Evolutionary conservation across 768 basidiomycete species (phyloP).

Genomic region (Kwoniella newhampshirensis): DNA sequence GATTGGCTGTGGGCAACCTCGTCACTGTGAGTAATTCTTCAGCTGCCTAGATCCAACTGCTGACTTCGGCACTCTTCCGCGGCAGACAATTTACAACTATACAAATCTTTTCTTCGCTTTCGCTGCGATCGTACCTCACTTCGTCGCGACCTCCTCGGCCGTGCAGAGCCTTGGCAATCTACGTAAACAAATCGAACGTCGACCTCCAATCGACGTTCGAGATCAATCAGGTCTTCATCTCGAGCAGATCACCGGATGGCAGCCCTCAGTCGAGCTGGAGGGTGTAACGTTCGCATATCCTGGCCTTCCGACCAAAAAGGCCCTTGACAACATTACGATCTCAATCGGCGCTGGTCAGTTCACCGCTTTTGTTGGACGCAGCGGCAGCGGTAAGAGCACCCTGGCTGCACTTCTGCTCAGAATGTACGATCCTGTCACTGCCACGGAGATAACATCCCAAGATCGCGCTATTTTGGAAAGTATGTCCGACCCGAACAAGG

Average conservation of each 20-base stretch:
- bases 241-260: constrained; percentile 4
- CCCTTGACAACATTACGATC: constrained; percentile 38
- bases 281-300: constrained; percentile 51
- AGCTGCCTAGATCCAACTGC: background rate
- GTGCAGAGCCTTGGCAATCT: constrained; percentile 33
- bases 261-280: constrained; percentile 42
- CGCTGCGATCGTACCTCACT: constrained; percentile 45
- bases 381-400: constrained; percentile 49
- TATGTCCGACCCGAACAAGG: constrained; percentile 2
- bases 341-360: constrained; percentile 40
- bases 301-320: constrained; percentile 35
- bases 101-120: constrained; percentile 41
- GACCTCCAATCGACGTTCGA: constrained; percentile 44
- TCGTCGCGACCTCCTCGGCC: constrained; percentile 40
- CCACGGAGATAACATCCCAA: constrained; percentile 17
- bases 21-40: constrained; percentile 28
- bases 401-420: constrained; percentile 44
- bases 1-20: constrained; percentile 35
- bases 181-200: constrained; percentile 43
- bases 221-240: constrained; percentile 26
- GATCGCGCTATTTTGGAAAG: constrained; percentile 24
- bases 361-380: constrained; percentile 49
- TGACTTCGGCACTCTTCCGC: no score
- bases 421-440: constrained; percentile 43
- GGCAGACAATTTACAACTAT: constrained; percentile 33